phyloP scores from a whole-genome alignment of 805 yeast genomes.

The Yarrowia sp. region DNA sequence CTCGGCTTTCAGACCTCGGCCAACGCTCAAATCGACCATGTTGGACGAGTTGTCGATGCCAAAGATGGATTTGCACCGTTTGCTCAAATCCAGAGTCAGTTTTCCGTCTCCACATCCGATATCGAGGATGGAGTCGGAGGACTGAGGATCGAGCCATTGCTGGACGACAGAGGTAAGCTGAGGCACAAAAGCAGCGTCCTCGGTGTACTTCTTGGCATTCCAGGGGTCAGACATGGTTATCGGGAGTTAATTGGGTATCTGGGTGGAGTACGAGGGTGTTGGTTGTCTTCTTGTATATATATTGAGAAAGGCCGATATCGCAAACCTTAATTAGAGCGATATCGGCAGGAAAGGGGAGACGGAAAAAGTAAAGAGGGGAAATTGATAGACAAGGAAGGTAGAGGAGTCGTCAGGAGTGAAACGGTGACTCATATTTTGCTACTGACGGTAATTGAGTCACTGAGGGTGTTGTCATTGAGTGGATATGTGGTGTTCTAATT shows the following conservation, averaged over 20 bases:
- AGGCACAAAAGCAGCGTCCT: constrained; percentile 36
- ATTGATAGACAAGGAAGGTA: too few relatives aligned
- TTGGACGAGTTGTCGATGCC: constrained; percentile 22
- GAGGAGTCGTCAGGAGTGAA: background rate
- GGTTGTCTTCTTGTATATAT: background rate
- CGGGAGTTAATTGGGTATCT: background rate
- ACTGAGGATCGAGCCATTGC: constrained; percentile 44
- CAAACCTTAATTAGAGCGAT: constrained; percentile 2
- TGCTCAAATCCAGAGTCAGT: constrained; percentile 51
- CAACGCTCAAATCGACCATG: constrained; percentile 13
- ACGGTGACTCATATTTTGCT: too few relatives aligned
- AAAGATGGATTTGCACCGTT: constrained; percentile 41
- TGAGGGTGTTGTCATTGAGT: too few relatives aligned
- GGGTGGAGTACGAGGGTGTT: background rate
- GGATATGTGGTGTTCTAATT: too few relatives aligned
- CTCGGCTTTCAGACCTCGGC: constrained; percentile 24
- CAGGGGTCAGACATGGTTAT: constrained; percentile 22
- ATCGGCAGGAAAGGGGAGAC: background rate
- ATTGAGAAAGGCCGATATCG: constrained; percentile 11
- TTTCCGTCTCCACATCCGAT: constrained; percentile 57
- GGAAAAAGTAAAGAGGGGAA: background rate
- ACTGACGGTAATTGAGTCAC: background rate
- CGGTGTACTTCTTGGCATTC: constrained; percentile 36
- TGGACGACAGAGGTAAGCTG: constrained; percentile 33
- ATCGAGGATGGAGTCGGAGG: constrained; percentile 50